phyloP scores from a whole-genome alignment of 176 grass and related monocot species.

The Ensete ventricosum region DNA sequence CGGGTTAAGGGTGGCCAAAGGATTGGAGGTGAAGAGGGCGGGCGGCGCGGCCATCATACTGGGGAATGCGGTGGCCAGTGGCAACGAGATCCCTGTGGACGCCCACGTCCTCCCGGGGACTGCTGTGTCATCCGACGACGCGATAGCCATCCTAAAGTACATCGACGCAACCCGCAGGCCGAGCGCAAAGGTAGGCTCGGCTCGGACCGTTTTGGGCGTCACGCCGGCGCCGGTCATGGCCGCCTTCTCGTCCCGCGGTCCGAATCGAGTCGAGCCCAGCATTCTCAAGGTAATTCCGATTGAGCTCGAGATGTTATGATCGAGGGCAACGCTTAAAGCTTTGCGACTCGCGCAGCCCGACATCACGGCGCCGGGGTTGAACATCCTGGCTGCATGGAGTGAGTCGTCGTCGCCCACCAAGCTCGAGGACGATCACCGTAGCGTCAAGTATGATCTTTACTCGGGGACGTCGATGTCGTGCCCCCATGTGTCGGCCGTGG shows the following conservation, averaged over 20 bases:
- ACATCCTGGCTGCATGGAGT: slow-evolving; percentile 96
- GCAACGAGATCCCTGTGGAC: slow-evolving; percentile 75
- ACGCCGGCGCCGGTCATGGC: slow-evolving; percentile 66
- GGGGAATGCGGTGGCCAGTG: slow-evolving; percentile 49
- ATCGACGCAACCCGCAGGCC: slow-evolving; percentile 38
- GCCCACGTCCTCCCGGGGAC: slow-evolving; percentile 68
- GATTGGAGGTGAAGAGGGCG: slow-evolving; percentile 72
- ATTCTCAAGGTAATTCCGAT: slow-evolving; percentile 53
- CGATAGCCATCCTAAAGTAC: slow-evolving; percentile 43
- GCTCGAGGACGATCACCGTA: slow-evolving; percentile 59
- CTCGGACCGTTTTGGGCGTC: slow-evolving; percentile 47
- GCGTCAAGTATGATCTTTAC: slow-evolving; percentile 73
- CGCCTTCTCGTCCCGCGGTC: slow-evolving; percentile 88
- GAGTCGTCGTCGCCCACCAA: slow-evolving; percentile 79
- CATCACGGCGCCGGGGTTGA: slow-evolving; percentile 72
- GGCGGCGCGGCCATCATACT: slow-evolving; percentile 81
- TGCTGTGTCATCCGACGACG: slow-evolving; percentile 42
- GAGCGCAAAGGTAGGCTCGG: slow-evolving; percentile 30
- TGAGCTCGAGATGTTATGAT: too few relatives aligned
- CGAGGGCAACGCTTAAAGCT: too few relatives aligned
- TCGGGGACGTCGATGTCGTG: slow-evolving; percentile 98
- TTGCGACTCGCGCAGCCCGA: slow-evolving; percentile 43
- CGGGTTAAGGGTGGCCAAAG: slow-evolving; percentile 65
- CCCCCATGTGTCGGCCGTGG: slow-evolving; percentile 79
- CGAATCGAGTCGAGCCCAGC: slow-evolving; percentile 68